A percentile compares a stretch with the other conserved stretches of the same genome.
phyloP scores from a whole-genome alignment of 208 protist species.

The Angomonas deanei region DNA sequence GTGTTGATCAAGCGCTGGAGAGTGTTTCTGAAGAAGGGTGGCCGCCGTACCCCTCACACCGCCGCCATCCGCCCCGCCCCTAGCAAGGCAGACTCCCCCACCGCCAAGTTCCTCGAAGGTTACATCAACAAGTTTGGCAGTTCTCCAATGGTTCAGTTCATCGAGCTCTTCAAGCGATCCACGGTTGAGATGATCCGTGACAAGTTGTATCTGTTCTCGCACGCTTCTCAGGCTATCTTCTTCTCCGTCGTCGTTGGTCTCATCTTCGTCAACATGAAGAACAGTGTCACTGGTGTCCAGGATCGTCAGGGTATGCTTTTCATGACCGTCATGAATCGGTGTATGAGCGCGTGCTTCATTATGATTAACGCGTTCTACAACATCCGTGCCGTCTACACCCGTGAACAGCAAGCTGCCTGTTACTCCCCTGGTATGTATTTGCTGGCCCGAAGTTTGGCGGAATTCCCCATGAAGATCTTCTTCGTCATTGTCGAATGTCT shows the following conservation, averaged over 20 bases:
- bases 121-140: conserved; percentile 55
- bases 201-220: conserved; percentile 45
- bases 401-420: conserved; percentile 71
- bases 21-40: conserved; percentile 43
- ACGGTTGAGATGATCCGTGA: conserved; percentile 69
- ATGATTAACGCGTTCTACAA: conserved; percentile 67
- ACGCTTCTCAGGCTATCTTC: conserved; percentile 63
- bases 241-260: conserved; percentile 71
- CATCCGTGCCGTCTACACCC: conserved; percentile 75
- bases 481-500: conserved; percentile 66
- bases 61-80: conserved; percentile 42
- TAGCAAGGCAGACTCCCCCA: conserved; percentile 53
- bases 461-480: conserved; percentile 72
- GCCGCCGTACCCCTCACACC: conserved; percentile 40
- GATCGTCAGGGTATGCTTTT: conserved; percentile 69
- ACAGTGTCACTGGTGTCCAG: conserved; percentile 67
- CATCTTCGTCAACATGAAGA: conserved; percentile 73
- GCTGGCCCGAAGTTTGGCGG: conserved; percentile 66
- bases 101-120: conserved; percentile 75
- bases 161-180: conserved; percentile 54
- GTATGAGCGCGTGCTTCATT: conserved; percentile 55
- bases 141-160: conserved; percentile 45
- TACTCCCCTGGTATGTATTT: conserved; percentile 78
- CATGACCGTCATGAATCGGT: conserved; percentile 68
- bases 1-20: conserved; percentile 65